phyloP scores from a whole-genome alignment of 257 asterid species.

The Capsicum rhomboideum region DNA sequence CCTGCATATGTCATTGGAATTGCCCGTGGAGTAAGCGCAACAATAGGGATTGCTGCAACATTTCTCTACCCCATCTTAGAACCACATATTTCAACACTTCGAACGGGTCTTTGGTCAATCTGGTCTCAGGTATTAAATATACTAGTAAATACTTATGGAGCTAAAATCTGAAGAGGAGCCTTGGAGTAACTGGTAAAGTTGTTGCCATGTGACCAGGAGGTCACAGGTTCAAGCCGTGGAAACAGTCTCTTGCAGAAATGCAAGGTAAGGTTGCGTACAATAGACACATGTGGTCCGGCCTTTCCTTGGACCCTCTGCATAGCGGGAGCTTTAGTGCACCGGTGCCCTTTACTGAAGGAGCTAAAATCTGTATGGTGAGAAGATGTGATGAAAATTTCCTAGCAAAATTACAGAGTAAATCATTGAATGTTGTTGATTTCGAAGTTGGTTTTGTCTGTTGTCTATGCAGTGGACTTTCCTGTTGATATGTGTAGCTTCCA shows the following conservation, averaged over 20 bases:
- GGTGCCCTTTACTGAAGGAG: too few species aligned
- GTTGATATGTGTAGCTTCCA: slow-evolving; percentile 58
- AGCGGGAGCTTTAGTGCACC: too few species aligned
- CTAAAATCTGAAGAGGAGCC: too few species aligned
- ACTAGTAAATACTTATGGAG: neutral
- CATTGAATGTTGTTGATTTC: neutral
- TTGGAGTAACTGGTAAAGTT: too few species aligned
- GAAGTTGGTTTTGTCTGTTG: neutral
- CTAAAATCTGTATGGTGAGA: neutral
- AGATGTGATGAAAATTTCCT: neutral
- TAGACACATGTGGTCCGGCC: too few species aligned
- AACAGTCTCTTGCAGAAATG: too few species aligned
- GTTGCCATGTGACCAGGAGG: too few species aligned
- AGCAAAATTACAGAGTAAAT: too few species aligned
- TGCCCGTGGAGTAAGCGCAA: slow-evolving; percentile 77
- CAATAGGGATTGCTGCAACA: slow-evolving; percentile 75
- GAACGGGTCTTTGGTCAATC: slow-evolving; percentile 89
- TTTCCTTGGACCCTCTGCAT: too few species aligned
- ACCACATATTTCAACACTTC: slow-evolving; percentile 48
- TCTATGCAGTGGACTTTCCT: slow-evolving; percentile 73
- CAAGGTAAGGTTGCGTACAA: too few species aligned
- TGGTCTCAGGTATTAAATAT: slow-evolving; percentile 70
- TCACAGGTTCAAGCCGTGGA: too few species aligned
- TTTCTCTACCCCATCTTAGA: slow-evolving; percentile 62
- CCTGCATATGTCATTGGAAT: slow-evolving; percentile 81